Percentiles rank a stretch among this genome's conserved stretches.
Conservation (phyloP, 31 red algal species). For the Bonnemaisonia californica region DNA sequence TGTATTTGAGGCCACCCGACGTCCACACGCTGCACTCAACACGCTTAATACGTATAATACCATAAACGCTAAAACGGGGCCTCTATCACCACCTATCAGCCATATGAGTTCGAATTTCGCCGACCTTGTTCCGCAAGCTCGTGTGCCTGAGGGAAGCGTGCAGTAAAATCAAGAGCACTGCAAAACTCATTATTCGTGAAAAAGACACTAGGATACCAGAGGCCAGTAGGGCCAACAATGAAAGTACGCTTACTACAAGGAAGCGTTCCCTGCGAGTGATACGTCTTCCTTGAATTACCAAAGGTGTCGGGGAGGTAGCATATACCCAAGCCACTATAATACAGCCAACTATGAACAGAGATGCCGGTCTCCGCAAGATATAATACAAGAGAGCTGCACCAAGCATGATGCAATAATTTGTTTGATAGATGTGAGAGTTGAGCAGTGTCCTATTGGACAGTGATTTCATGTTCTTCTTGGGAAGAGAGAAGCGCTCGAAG, state of each 20-base stretch:
- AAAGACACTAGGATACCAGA: conserved; percentile 44
- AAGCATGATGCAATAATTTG: conserved; percentile 50
- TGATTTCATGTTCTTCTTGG: neutral
- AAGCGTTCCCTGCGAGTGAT: conserved; percentile 38
- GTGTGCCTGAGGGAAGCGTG: conserved; percentile 48
- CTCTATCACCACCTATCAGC: conserved; percentile 55
- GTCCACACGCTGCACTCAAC: no score
- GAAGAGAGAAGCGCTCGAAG: conserved; percentile 35
- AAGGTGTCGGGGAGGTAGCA: conserved; percentile 30
- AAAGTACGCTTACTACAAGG: neutral
- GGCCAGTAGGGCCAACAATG: neutral
- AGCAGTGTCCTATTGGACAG: conserved; percentile 38
- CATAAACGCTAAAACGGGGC: no score
- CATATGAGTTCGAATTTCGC: conserved; percentile 53
- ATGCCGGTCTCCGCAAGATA: conserved; percentile 29
- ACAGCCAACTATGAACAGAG: conserved; percentile 41
- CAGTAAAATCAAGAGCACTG: neutral
- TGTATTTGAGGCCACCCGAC: no score
- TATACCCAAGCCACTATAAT: conserved; percentile 26
- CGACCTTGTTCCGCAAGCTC: conserved; percentile 37
- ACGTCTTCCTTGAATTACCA: conserved; percentile 29
- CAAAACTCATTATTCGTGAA: neutral
- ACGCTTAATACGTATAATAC: no score
- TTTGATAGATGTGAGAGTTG: conserved; percentile 66
- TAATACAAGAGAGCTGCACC: conserved; percentile 26